A percentile compares a stretch with the other conserved stretches of the same genome.
phyloP scores from a whole-genome alignment of 2,329 filamentous ascomycete genomes.

The Botryotinia globosa region DNA sequence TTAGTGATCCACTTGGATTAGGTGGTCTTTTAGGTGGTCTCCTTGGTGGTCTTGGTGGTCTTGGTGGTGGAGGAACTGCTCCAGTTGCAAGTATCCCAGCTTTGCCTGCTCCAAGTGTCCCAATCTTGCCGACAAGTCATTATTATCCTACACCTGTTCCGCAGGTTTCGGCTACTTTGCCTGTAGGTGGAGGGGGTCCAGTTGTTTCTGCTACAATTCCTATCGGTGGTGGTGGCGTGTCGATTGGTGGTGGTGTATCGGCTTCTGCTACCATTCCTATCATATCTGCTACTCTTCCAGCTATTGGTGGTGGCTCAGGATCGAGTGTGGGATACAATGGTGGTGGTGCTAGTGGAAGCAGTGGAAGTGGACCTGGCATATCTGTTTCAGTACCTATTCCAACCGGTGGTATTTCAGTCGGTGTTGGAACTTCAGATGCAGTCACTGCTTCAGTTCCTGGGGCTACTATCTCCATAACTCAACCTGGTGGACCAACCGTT shows the following conservation, averaged over 20 bases:
- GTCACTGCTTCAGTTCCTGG: conserved; percentile 2
- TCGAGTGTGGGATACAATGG: background rate
- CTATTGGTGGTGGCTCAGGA: background rate
- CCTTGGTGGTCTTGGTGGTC: background rate
- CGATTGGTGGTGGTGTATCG: background rate
- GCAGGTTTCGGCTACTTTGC: background rate
- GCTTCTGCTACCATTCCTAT: conserved; percentile 3
- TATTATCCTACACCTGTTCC: background rate
- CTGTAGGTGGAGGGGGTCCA: background rate
- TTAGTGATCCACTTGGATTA: background rate
- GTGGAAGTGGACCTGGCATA: background rate
- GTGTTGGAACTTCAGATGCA: conserved; percentile 12
- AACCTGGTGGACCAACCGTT: conserved; percentile 3
- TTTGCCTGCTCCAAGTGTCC: background rate
- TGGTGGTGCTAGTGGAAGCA: background rate
- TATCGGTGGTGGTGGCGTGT: background rate
- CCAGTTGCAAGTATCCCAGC: background rate
- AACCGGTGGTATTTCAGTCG: background rate
- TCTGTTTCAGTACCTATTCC: conserved; percentile 5
- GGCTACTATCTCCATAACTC: background rate
- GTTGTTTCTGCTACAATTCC: background rate
- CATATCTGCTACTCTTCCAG: conserved; percentile 1
- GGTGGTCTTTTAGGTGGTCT: background rate
- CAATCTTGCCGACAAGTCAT: background rate
- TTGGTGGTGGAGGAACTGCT: background rate